Base-by-base conservation (phyloP, 148 eudicot genomes). In the Silene uniflora region DNA sequence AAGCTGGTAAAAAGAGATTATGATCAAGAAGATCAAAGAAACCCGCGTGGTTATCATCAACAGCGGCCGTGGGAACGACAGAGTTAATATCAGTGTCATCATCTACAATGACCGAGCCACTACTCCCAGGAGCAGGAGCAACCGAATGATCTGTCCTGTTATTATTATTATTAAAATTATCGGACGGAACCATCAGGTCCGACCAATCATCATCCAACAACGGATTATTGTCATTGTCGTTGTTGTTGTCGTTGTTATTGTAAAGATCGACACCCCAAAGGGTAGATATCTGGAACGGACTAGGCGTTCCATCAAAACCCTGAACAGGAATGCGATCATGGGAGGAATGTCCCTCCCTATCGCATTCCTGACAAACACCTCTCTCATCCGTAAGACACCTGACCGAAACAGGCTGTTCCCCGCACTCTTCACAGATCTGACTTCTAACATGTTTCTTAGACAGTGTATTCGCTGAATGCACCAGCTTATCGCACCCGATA, bases 391-490 rank as follows among this genome's bases (percentile, higher is more conserved):
- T 76, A 66, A 71, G 23, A 73, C 94, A 93, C 0, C 72, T 76
- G 44, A 84, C 72, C 23, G 95, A 29, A 0, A 83, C 88, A 0
- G 96, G 90, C 0, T 78, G 80, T 10, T 86, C 76, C 6, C 75
- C 72, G 59, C 98, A 94, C 65, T 72, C 52, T 74, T 89, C 85
- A 69, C 98, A 92, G 84, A 96, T 87, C 87, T 84, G 98, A 0
- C 86, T 85, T 7, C 99, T 87, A 19, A 85, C 69, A 82, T 96
- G 99, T 76, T 91, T 96, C 63, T 46, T 73, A 0, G 97, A 88
- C 22, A 95, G 88, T 2, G 94, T 84, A 81, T 95, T 95, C 49
- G 99, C 99, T 2, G 96, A 83, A 88, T 95, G 97, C 11, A 95
- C 99, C 64, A 83, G 91, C 7, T 81, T 87, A 86, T 95, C 99